Evolutionary conservation across 1,284 basidiomycete species (phyloP).

Genomic region (Bjerkandera adusta): DNA sequence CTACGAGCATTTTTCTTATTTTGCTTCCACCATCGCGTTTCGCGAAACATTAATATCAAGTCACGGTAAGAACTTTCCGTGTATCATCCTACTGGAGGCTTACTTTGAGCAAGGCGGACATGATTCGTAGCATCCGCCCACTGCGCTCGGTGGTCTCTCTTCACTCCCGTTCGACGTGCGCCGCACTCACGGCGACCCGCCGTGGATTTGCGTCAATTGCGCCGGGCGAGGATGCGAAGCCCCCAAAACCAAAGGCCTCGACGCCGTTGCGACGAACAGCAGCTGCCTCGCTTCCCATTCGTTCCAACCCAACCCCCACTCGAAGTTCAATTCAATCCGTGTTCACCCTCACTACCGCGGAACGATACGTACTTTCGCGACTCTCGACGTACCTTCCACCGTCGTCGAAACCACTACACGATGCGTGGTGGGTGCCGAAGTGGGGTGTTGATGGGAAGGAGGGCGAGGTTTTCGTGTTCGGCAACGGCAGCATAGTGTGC

Average conservation of each 20-base stretch:
- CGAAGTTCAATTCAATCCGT: conserved; percentile 71
- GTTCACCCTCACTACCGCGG: conserved; percentile 74
- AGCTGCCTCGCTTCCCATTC: conserved; percentile 76
- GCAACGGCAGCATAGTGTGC: conserved; percentile 82
- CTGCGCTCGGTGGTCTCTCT: too few species aligned
- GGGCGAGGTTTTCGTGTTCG: conserved; percentile 88
- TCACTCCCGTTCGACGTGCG: too few species aligned
- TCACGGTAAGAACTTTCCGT: too few species aligned
- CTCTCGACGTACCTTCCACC: conserved; percentile 53
- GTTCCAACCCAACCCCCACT: conserved; percentile 76
- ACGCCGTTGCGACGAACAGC: conserved; percentile 69
- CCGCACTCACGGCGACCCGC: too few species aligned
- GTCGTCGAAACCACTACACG: conserved; percentile 59
- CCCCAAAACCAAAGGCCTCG: conserved; percentile 69
- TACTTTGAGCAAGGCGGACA: too few species aligned
- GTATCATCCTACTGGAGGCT: too few species aligned
- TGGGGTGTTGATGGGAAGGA: conserved; percentile 60
- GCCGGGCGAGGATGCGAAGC: conserved; percentile 31
- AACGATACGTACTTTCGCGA: conserved; percentile 64
- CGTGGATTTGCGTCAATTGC: conserved; percentile 12
- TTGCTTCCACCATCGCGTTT: too few species aligned
- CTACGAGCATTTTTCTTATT: too few species aligned
- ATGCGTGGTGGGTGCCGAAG: conserved; percentile 76
- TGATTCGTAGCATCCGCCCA: too few species aligned
- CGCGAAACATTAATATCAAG: too few species aligned